A percentile compares a stretch with the other conserved stretches of the same genome.
Conservation (phyloP, 768 basidiomycete genomes). For the Daedalea quercina region DNA sequence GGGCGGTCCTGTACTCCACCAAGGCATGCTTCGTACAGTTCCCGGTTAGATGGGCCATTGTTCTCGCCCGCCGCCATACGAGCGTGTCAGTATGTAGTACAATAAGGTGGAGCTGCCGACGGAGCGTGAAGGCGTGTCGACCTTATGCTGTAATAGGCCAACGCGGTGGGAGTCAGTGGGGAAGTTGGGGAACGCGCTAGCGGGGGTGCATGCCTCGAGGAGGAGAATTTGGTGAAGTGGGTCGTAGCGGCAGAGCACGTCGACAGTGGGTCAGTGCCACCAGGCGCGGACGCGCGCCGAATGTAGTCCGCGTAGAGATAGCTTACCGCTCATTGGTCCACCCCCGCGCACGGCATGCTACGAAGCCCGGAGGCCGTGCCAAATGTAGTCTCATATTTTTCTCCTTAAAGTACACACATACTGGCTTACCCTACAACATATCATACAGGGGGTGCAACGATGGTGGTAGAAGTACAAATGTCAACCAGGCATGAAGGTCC, state of each 20-base stretch:
- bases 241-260: neutral
- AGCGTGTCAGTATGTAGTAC: neutral
- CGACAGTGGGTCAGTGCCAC: neutral
- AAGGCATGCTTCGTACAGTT: slow-evolving; percentile 45
- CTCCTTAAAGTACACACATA: neutral
- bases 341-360: neutral
- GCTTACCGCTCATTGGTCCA: neutral
- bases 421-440: neutral
- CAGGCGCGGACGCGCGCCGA: neutral
- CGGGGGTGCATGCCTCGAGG: neutral
- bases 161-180: neutral
- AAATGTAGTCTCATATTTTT: neutral
- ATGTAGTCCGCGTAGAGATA: neutral
- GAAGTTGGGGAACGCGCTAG: neutral
- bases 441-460: neutral
- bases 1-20: slow-evolving; percentile 49
- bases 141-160: no score
- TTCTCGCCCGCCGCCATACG: slow-evolving; percentile 8
- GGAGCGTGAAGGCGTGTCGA: neutral
- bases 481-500: neutral
- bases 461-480: neutral
- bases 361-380: neutral
- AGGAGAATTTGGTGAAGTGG: neutral
- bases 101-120: neutral
- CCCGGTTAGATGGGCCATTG: slow-evolving; percentile 33